phyloP scores from a whole-genome alignment of 192 early-diverging fungal species.

The Rhizoclosmatium sp. region DNA sequence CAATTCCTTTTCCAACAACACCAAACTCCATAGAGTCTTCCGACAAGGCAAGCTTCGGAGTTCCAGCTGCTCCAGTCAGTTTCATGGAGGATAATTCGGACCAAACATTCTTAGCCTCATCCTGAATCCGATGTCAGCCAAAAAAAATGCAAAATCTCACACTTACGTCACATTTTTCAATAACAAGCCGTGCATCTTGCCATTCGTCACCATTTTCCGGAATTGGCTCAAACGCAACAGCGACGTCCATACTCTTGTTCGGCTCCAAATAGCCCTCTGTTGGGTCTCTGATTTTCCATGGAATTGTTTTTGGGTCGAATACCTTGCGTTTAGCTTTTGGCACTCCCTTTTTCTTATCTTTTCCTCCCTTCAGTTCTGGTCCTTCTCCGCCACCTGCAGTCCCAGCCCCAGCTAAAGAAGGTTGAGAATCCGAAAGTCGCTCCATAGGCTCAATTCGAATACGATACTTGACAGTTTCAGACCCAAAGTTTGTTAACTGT shows the following conservation, averaged over 20 bases:
- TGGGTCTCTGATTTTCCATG: slow-evolving; percentile 52
- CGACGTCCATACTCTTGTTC: slow-evolving; percentile 43
- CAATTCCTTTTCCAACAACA: slow-evolving; percentile 43
- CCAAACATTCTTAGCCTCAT: slow-evolving; percentile 49
- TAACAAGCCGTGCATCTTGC: slow-evolving; percentile 60
- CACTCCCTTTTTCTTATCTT: slow-evolving; percentile 36
- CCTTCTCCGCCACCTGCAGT: neutral
- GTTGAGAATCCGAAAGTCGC: neutral
- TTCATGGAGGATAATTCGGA: slow-evolving; percentile 49
- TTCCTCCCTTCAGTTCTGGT: slow-evolving; percentile 37
- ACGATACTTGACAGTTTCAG: slow-evolving; percentile 51
- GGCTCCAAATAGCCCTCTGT: slow-evolving; percentile 51
- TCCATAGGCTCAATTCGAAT: slow-evolving; percentile 48
- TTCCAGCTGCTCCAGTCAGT: slow-evolving; percentile 58
- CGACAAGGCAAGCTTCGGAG: slow-evolving; percentile 52
- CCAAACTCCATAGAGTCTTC: slow-evolving; percentile 53
- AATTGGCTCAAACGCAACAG: slow-evolving; percentile 55
- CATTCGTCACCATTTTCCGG: slow-evolving; percentile 58
- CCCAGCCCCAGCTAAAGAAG: neutral
- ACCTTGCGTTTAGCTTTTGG: slow-evolving; percentile 23
- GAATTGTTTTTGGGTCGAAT: slow-evolving; percentile 4
- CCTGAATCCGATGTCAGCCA: slow-evolving; percentile 11
- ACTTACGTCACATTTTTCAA: slow-evolving; percentile 54
- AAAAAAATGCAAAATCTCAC: no score
- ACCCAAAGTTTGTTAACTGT: slow-evolving; percentile 57